Evolutionary conservation across 2,329 filamentous ascomycete species (phyloP), one percentile per base, ranked within the genome.

Genomic region (Emericellopsis atlantica): DNA sequence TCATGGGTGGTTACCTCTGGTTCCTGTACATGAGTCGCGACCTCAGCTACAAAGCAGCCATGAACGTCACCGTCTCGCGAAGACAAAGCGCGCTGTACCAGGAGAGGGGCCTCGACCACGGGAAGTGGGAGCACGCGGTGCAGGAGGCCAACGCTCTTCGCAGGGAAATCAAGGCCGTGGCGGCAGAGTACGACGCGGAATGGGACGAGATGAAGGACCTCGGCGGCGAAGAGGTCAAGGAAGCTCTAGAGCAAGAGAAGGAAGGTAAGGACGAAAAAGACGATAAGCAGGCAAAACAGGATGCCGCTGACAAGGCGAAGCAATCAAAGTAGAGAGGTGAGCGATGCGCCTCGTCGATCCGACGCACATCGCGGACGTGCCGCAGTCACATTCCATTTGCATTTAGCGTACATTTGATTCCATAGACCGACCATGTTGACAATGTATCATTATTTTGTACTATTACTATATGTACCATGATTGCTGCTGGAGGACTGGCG

Each of bases 21-120:
- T 95, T 95, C 57, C 66, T 95, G 11, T 94, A 89, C 61, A 85
- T 95, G 65, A 93, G 89, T 62, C 77, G 84, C 16, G 88, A 95
- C 60, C 79, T 94, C 10, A 85, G 78, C 48, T 95, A 95, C 66
- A 81, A 84, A 49, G 81, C 81, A 3, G 87, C 89, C 23, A 78
- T 95, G 64, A 89, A 93, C 56, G 72, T 93, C 41, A 95, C 89
- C 6, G 83, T 95, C 32, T 85, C 77, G 32, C 72, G 79, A 31
- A 74, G 88, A 5, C 88, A 94, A 60, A 72, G 75, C 41, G 76
- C 79, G 40, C 66, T 95, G 10, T 95, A 95, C 56, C 71, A 83
- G 49, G 65, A 71, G 35, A 76, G 78, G 10, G 85, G 85, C 0
- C 86, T 95, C 49, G 81, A 95, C 53, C 57, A 84, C 18, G 67